Evolutionary conservation across 78 protist genomes (phyloP).

Genomic region (Dictyostelium brefeldianum): DNA sequence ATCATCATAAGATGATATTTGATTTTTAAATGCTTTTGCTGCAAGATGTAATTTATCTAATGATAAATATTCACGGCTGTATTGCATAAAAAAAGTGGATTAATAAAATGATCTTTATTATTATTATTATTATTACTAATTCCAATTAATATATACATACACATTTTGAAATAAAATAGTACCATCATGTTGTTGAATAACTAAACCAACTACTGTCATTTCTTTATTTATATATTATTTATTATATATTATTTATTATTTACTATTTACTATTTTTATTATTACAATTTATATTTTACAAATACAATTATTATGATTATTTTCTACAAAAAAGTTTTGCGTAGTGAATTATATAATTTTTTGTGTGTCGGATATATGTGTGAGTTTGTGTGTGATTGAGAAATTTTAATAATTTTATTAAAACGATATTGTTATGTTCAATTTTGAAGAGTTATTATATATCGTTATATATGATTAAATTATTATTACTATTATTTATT

Average conservation of each 20-base stretch:
- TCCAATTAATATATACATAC: slow-evolving; percentile 18
- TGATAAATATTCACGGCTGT: slow-evolving; percentile 74
- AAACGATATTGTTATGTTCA: too few relatives aligned
- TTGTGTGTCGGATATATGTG: too few relatives aligned
- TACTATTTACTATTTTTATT: neutral
- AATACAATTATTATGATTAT: too few relatives aligned
- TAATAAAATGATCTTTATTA: too few relatives aligned
- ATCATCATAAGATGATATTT: slow-evolving; percentile 58
- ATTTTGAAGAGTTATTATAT: too few relatives aligned
- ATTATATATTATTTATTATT: neutral
- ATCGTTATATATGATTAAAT: too few relatives aligned
- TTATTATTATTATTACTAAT: neutral
- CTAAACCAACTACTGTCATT: slow-evolving; percentile 67
- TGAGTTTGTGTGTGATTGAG: too few relatives aligned
- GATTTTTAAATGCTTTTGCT: slow-evolving; percentile 66
- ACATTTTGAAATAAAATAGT: slow-evolving; percentile 50
- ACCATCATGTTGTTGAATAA: slow-evolving; percentile 71
- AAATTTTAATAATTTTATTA: too few relatives aligned
- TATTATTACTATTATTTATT: too few relatives aligned
- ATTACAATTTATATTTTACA: too few relatives aligned
- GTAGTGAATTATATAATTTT: too few relatives aligned
- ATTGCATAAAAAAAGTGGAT: neutral
- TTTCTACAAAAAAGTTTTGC: too few relatives aligned
- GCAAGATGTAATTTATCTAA: slow-evolving; percentile 41
- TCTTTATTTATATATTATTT: neutral